These are phyloP conservation scores for Gossypium longicalyx DNA, from an alignment of 345 rosid genomes.

Conservation along the genomic window DNA sequence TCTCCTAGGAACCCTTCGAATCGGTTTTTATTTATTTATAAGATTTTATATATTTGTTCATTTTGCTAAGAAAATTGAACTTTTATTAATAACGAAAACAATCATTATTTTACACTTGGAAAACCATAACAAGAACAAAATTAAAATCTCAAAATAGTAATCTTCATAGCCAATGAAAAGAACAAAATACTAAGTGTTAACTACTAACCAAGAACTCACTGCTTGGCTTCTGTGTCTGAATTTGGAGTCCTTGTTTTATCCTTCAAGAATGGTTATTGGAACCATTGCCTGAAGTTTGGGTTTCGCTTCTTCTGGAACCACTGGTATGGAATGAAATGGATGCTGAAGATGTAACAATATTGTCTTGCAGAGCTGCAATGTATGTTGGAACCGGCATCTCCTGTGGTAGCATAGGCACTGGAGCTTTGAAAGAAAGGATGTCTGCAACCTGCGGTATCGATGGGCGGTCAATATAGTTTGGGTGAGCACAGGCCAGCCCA, in stretches of 20 bases:
- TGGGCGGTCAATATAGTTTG: constrained; percentile 39
- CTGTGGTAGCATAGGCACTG: constrained; percentile 33
- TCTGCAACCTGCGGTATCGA: constrained; percentile 48
- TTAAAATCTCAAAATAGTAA: no score
- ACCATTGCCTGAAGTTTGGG: not conserved
- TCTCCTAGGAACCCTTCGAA: no score
- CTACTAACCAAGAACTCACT: not conserved
- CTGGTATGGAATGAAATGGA: not conserved
- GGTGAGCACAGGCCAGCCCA: constrained; percentile 63
- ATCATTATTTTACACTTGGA: no score
- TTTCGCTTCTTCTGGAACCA: not conserved
- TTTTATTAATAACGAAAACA: no score
- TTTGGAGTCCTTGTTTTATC: not conserved
- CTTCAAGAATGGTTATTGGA: not conserved
- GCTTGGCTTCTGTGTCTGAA: not conserved
- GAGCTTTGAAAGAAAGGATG: constrained; percentile 38
- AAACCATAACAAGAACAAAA: no score
- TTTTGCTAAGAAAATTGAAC: no score
- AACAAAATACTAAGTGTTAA: not conserved
- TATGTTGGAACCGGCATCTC: constrained; percentile 37
- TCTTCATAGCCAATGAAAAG: no score
- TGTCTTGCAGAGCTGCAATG: not conserved
- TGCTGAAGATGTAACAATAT: not conserved
- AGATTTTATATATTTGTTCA: no score
- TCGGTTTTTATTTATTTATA: no score